Conservation (phyloP, 2,329 filamentous ascomycete genomes). For the Corniculantispora saksenae region DNA sequence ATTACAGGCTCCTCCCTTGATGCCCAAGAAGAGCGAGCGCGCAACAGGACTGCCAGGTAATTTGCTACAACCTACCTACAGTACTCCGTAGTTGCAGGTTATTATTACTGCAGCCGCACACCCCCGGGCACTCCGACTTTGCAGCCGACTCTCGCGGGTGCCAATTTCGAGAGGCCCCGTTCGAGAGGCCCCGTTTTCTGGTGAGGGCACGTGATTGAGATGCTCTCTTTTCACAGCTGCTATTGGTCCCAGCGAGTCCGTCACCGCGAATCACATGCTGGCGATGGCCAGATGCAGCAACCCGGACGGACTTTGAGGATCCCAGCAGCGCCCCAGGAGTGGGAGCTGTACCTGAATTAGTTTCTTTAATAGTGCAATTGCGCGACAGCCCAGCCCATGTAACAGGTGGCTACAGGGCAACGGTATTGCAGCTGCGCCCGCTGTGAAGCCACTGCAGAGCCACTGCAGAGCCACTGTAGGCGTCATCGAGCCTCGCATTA, state of each 20-base stretch:
- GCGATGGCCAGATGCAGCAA: slow-evolving; percentile 5
- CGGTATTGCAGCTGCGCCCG: not conserved
- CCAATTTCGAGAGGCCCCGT: not conserved
- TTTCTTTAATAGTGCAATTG: too few relatives aligned
- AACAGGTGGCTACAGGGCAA: not conserved
- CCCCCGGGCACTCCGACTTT: slow-evolving; percentile 4
- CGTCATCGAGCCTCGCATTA: not conserved
- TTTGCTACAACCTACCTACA: too few relatives aligned
- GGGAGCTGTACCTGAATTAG: not conserved
- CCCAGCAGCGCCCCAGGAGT: not conserved
- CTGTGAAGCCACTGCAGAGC: too few relatives aligned
- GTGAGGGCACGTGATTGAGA: slow-evolving; percentile 3
- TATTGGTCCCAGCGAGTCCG: slow-evolving; percentile 22
- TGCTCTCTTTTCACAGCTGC: not conserved
- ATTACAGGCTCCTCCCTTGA: not conserved
- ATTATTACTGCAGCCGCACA: not conserved
- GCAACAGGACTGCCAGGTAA: not conserved
- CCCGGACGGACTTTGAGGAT: not conserved
- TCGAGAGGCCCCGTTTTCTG: slow-evolving; percentile 7
- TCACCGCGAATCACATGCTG: slow-evolving; percentile 39
- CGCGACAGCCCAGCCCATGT: not conserved
- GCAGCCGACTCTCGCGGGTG: not conserved
- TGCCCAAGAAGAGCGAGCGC: not conserved
- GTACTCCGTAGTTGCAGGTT: too few relatives aligned
- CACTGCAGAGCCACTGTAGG: not conserved